Conservation (phyloP, 495 filamentous ascomycete species). For the Penicillium lagena region DNA sequence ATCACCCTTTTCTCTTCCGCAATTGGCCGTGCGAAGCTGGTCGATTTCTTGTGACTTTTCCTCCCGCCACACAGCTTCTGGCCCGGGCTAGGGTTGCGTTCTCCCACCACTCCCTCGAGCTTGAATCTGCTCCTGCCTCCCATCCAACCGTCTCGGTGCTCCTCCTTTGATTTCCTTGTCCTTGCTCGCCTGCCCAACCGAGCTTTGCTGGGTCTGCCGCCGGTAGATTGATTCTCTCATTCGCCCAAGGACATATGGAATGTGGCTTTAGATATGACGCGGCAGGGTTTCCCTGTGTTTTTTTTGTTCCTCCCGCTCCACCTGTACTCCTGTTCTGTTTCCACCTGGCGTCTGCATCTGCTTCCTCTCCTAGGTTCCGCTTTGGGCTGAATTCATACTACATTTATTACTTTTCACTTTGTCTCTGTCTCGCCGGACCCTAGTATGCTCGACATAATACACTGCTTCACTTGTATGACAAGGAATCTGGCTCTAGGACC, state of each 20-base stretch:
- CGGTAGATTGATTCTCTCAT: constrained; percentile 6
- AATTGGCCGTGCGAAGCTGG: background rate
- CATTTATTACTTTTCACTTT: no score
- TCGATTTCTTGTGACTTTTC: background rate
- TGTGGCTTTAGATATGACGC: constrained; percentile 29
- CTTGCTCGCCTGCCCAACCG: constrained; percentile 8
- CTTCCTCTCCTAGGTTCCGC: constrained; percentile 21
- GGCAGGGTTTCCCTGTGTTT: constrained; percentile 22
- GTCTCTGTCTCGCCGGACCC: no score
- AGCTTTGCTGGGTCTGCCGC: constrained; percentile 2
- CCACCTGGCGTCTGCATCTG: constrained; percentile 34
- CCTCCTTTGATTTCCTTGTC: constrained; percentile 13
- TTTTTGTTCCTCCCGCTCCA: constrained; percentile 12
- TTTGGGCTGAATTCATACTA: background rate
- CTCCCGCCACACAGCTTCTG: background rate
- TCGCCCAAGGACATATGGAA: constrained; percentile 19
- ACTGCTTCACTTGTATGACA: no score
- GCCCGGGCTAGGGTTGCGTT: background rate
- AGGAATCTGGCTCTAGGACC: no score
- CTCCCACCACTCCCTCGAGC: no score
- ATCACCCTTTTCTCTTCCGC: background rate
- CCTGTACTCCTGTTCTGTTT: constrained; percentile 22
- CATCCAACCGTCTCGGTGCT: constrained; percentile 14
- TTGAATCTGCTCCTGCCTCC: constrained; percentile 2
- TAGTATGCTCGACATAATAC: no score